These are phyloP conservation scores for Rhodotorula babjevae DNA, from an alignment of 768 basidiomycete species.

Conservation along the genomic window DNA sequence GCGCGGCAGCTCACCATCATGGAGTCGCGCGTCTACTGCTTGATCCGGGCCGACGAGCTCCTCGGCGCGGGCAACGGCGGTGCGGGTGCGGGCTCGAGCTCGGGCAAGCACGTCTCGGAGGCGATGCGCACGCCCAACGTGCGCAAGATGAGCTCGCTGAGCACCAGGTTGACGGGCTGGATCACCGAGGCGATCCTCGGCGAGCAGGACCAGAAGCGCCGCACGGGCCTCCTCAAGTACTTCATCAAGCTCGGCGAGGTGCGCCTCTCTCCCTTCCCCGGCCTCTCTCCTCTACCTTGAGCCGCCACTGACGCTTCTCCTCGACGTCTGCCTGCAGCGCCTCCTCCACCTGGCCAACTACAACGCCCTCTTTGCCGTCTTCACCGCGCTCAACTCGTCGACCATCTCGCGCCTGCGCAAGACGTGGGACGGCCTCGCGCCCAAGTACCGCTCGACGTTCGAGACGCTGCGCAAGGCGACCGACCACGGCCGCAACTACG, in stretches of 20 bases:
- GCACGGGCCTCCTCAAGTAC: conserved; percentile 73
- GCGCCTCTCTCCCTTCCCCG: conserved; percentile 46
- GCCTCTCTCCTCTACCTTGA: too few species aligned
- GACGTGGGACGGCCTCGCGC: conserved; percentile 83
- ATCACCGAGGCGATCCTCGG: conserved; percentile 88
- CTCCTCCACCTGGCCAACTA: conserved; percentile 79
- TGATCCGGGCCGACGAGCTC: conserved; percentile 81
- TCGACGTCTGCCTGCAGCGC: conserved; percentile 55
- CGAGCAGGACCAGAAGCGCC: conserved; percentile 81
- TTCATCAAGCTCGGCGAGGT: conserved; percentile 91
- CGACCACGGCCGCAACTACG: conserved; percentile 83
- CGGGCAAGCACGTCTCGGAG: neutral
- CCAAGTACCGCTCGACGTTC: conserved; percentile 75
- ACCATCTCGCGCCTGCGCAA: conserved; percentile 86
- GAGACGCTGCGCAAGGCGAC: conserved; percentile 77
- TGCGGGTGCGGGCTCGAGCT: too few species aligned
- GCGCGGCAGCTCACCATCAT: conserved; percentile 90
- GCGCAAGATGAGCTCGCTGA: conserved; percentile 76
- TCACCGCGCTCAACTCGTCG: conserved; percentile 91
- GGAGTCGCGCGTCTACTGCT: conserved; percentile 81
- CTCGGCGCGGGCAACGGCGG: conserved; percentile 49
- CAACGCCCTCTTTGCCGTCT: conserved; percentile 83
- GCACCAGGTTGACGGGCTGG: conserved; percentile 91
- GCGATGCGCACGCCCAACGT: conserved; percentile 60
- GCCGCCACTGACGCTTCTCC: too few species aligned